Evolutionary conservation across 495 filamentous ascomycete genomes (phyloP).

Genomic region (Venustampulla echinocandica): DNA sequence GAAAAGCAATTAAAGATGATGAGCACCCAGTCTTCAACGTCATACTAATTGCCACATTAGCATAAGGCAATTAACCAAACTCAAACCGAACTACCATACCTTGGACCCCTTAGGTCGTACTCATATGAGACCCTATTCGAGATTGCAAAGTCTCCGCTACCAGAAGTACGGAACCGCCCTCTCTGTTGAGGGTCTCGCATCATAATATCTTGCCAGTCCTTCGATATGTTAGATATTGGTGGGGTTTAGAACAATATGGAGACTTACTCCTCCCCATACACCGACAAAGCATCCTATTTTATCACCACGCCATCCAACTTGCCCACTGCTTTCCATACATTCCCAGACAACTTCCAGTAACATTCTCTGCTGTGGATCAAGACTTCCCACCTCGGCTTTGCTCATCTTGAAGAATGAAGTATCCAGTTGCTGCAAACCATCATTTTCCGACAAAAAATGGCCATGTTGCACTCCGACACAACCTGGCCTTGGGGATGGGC

Average conservation of each 20-base stretch:
- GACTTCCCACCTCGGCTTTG: conserved; percentile 34
- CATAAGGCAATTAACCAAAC: no score
- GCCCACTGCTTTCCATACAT: conserved; percentile 7
- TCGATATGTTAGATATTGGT: neutral
- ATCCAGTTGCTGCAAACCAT: conserved; percentile 21
- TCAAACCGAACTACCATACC: neutral
- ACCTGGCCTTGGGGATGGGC: neutral
- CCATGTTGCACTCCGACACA: conserved; percentile 2
- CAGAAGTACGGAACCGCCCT: conserved; percentile 28
- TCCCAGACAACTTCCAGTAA: conserved; percentile 41
- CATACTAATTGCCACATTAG: conserved; percentile 19
- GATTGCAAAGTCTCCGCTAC: conserved; percentile 27
- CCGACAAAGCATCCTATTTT: neutral
- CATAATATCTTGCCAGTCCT: conserved; percentile 30
- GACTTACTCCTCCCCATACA: neutral
- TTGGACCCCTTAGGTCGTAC: conserved; percentile 27
- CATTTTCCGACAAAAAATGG: conserved; percentile 5
- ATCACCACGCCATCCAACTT: neutral
- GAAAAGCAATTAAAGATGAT: conserved; percentile 7
- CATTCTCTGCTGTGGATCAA: conserved; percentile 49
- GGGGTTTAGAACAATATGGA: conserved; percentile 12
- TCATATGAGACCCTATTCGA: conserved; percentile 28
- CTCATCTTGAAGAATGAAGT: conserved; percentile 34
- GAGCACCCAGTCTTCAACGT: conserved; percentile 16
- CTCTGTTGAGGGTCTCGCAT: conserved; percentile 30